phyloP scores from a whole-genome alignment of 345 rosid species.

The Euphorbia peplus region DNA sequence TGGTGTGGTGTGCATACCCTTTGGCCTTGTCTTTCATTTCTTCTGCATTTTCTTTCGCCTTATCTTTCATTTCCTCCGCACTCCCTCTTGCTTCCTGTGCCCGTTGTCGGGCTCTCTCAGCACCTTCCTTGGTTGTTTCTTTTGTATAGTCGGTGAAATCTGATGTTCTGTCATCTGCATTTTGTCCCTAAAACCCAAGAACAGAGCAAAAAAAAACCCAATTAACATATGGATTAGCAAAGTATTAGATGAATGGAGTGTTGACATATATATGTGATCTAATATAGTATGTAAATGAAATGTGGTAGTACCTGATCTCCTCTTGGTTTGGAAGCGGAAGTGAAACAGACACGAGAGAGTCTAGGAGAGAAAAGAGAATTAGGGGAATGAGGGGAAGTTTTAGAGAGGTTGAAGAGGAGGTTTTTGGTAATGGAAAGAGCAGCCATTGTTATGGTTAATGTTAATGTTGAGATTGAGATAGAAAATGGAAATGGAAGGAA shows the following conservation, averaged over 20 bases:
- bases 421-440: conserved; percentile 25
- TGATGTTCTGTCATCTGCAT: conserved; percentile 15
- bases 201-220: no score
- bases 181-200: conserved; percentile 21
- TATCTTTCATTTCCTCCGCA: conserved; percentile 6
- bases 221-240: no score
- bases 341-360: conserved; percentile 34
- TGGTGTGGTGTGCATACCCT: conserved; percentile 17
- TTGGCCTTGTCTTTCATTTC: conserved; percentile 27
- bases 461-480: no score
- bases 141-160: conserved; percentile 10
- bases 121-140: conserved; percentile 8
- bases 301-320: conserved; percentile 20
- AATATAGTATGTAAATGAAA: no score
- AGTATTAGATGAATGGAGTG: no score
- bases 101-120: conserved; percentile 1
- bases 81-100: conserved; percentile 7
- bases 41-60: conserved; percentile 13
- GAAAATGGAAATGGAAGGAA: background rate
- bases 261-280: no score
- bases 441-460: conserved; percentile 30
- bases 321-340: conserved; percentile 32
- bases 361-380: conserved; percentile 13
- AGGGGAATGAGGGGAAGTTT: conserved; percentile 16
- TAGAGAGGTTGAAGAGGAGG: conserved; percentile 24